phyloP scores from a whole-genome alignment of 176 grass and related monocot genomes.

The Oryza rufipogon region DNA sequence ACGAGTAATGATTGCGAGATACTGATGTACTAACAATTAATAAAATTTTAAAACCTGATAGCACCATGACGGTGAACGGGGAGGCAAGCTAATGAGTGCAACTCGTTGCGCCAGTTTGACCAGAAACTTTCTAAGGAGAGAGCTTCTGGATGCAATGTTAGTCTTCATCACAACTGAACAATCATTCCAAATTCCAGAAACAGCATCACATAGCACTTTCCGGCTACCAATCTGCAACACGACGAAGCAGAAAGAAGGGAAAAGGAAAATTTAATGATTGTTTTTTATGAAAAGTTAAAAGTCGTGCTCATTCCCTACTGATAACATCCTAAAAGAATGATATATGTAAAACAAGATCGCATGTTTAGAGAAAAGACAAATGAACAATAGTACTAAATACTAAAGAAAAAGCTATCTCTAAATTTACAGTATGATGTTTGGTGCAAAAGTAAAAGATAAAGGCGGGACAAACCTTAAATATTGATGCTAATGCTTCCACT shows the following conservation, averaged over 20 bases:
- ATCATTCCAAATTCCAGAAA: slow-evolving; percentile 75
- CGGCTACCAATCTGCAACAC: slow-evolving; percentile 75
- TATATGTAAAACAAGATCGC: background rate
- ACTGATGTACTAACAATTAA: background rate
- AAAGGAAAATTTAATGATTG: slow-evolving; percentile 14
- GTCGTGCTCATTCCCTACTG: background rate
- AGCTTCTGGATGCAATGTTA: slow-evolving; percentile 65
- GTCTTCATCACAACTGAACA: slow-evolving; percentile 81
- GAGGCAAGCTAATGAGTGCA: slow-evolving; percentile 82
- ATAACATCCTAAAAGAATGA: slow-evolving; percentile 17
- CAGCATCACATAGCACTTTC: slow-evolving; percentile 58
- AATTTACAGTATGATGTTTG: slow-evolving; percentile 24
- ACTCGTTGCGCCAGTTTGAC: slow-evolving; percentile 85
- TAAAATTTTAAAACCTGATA: slow-evolving; percentile 64
- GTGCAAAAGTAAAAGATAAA: slow-evolving; percentile 14
- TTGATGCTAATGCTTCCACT: slow-evolving; percentile 90
- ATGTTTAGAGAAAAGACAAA: slow-evolving; percentile 14
- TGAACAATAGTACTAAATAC: background rate
- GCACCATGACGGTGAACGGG: slow-evolving; percentile 67
- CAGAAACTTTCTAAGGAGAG: slow-evolving; percentile 91
- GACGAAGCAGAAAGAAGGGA: slow-evolving; percentile 35
- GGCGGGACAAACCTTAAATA: slow-evolving; percentile 83
- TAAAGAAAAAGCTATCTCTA: slow-evolving; percentile 25
- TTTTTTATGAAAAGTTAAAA: slow-evolving; percentile 10
- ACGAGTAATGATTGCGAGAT: background rate